Evolutionary conservation across 2,329 filamentous ascomycete species (phyloP), one percentile per base, ranked within the genome.

Genomic region (Davidsoniella neocaledoniae): DNA sequence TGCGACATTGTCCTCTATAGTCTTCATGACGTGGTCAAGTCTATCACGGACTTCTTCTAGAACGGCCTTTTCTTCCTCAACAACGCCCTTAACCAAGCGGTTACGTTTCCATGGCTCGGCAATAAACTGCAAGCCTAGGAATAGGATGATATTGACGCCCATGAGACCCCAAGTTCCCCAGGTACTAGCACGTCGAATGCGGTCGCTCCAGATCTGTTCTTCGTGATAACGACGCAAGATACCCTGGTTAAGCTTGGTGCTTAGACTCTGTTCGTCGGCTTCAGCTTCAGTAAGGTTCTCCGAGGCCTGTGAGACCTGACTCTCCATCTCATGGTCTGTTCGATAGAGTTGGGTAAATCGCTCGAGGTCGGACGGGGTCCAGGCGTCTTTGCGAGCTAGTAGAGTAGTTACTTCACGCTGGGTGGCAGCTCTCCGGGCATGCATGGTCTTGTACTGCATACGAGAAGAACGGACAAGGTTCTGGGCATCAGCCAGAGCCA

Each of bases 91-190:
- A 52, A 96, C 86, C 54, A 98, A 74, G 58, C 86, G 72, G 60
- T 70, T 73, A 57, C 91, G 72, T 57, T 87, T 79, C 86, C 90
- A 96, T 3, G 91, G 91, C 71, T 98, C 90, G 54, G 94, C 81
- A 17, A 91, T 78, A 57, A 94, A 81, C 65, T 95, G 81, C 57
- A 93, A 79, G 16, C 88, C 73, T 48, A 98, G 66, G 61, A 98
- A 86, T 43, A 98, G 67, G 54, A 96, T 63, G 29, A 96, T 84
- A 61, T 98, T 98, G 60, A 96, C 77, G 21, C 90, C 90, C 91
- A 98, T 98, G 54, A 98, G 68, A 0, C 90, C 91, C 79, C 93
- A 96, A 0, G 91, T 98, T 36, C 93, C 90, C 91, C 91, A 98
- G 0, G 91, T 98, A 62, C 84, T 91, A 72, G 94, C 94, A 56